phyloP scores from a whole-genome alignment of 768 basidiomycete species.

The Mycena olivaceomarginata region DNA sequence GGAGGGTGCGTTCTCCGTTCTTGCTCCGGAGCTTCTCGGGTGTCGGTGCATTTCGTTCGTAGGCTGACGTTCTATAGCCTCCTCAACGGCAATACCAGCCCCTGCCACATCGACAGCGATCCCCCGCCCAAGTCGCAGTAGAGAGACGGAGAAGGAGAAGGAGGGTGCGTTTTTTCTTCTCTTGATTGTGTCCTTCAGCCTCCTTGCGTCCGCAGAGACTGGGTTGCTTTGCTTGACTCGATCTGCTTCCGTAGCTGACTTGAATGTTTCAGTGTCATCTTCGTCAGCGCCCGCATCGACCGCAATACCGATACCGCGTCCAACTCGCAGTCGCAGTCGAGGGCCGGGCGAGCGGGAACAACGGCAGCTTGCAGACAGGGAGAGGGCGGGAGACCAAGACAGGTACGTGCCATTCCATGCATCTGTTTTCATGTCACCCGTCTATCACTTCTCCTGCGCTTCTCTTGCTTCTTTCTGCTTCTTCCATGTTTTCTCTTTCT shows the following conservation, averaged over 20 bases:
- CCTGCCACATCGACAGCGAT: not conserved
- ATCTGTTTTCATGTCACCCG: not conserved
- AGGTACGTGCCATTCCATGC: not conserved
- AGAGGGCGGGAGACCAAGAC: not conserved
- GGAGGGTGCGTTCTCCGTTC: constrained; percentile 12
- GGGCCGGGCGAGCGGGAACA: not conserved
- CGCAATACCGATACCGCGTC: not conserved
- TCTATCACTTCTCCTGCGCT: too few relatives aligned
- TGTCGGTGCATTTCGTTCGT: too few relatives aligned
- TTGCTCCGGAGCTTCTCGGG: too few relatives aligned
- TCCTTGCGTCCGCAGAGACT: too few relatives aligned
- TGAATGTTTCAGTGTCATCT: not conserved
- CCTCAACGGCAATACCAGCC: not conserved
- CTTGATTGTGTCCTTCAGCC: too few relatives aligned
- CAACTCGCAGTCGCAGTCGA: constrained; percentile 1
- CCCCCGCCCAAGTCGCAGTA: not conserved
- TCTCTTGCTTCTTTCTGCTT: too few relatives aligned
- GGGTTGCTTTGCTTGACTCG: too few relatives aligned
- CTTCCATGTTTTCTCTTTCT: not conserved
- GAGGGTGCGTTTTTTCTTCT: constrained; percentile 12
- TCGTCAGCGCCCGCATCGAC: not conserved
- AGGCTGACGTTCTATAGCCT: too few relatives aligned
- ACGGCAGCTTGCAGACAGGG: not conserved
- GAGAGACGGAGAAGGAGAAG: not conserved
- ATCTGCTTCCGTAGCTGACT: too few relatives aligned